Evolutionary conservation across 495 filamentous ascomycete genomes (phyloP).

Genomic region (Astrothelium subdiscretum): DNA sequence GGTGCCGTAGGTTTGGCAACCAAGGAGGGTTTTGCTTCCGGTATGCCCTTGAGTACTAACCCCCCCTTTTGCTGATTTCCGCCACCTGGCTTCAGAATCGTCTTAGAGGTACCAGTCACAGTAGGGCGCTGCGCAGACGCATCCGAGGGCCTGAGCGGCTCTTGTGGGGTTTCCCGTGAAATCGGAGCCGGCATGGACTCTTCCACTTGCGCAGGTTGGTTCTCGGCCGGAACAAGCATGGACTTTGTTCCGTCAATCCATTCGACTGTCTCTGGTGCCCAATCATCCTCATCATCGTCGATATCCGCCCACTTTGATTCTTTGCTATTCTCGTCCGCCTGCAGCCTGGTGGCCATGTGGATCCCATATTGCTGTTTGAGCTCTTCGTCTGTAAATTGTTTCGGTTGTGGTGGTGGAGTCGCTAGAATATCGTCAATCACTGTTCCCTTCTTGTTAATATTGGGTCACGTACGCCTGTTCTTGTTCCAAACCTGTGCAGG

Average conservation of each 20-base stretch:
- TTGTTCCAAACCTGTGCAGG: conserved; percentile 89
- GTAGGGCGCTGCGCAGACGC: conserved; percentile 15
- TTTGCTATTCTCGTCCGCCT: conserved; percentile 68
- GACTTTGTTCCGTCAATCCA: conserved; percentile 98
- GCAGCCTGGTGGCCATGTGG: conserved; percentile 83
- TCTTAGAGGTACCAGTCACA: conserved; percentile 23
- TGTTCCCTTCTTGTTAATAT: conserved; percentile 1
- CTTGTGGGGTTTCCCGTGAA: background rate
- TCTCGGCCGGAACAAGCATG: conserved; percentile 55
- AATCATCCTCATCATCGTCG: conserved; percentile 96
- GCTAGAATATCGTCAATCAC: conserved; percentile 37
- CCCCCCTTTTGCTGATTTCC: conserved; percentile 16
- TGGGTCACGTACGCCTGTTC: conserved; percentile 66
- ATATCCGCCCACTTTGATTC: conserved; percentile 97
- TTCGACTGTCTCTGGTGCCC: conserved; percentile 90
- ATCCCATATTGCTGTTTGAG: conserved; percentile 92
- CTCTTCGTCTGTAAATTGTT: conserved; percentile 95
- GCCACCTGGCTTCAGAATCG: conserved; percentile 30
- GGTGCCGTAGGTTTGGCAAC: conserved; percentile 70
- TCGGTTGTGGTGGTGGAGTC: conserved; percentile 64
- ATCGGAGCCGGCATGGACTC: conserved; percentile 13
- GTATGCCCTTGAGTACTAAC: conserved; percentile 51
- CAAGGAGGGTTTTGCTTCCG: conserved; percentile 60
- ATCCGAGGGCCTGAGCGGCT: conserved; percentile 5
- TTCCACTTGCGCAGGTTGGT: conserved; percentile 25